Evolutionary conservation across 495 filamentous ascomycete genomes (phyloP), one percentile per base, ranked within the genome.

Genomic region (Trichoderma asperelloides): DNA sequence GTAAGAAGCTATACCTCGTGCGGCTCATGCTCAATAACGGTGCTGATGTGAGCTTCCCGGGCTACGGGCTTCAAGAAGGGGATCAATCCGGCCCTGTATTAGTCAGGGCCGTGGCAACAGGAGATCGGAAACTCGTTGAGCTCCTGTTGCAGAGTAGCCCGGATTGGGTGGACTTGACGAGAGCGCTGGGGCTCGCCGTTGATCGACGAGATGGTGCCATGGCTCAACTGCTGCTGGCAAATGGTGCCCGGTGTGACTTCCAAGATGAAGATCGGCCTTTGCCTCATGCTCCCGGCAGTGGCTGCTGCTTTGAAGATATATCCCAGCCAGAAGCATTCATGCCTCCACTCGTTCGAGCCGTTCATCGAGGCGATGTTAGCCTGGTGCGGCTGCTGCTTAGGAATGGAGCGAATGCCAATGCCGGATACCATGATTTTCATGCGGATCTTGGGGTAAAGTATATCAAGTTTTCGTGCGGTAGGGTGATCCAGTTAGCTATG

Each of bases 281-380:
- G 49, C 45, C 65, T 11, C 3, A 21, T 5, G 23, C 41, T 18
- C 41, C 11, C 30, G 12, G 30, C 9, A n/a, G 8, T 23, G 47
- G 47, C 47, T 51, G n/a, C 2, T 4, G n/a, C 15, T 51, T 21
- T 23, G 5, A 25, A 8, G 47, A 21, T 51, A 21, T 51, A 51
- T 51, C 47, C 18, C 5, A 21, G 47, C n/a, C 49, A 18, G 23
- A 23, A 39, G 49, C 37, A 16, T 67, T 67, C 33, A 67, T 40
- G 8, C 65, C 65, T 37, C 65, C 65, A 12, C 65, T 67, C 21
- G 49, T 62, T 25, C 65, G 65, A 21, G 65, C 65, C 27, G 45
- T 40, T 13, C 62, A 55, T 2, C 3, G 62, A 13, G 65, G 65
- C 23, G 33, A 67, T 40, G 25, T 57, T 13, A 33, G 25, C 6